Conservation (phyloP, 2,329 filamentous ascomycete species). For the Mycocentrospora acerina region DNA sequence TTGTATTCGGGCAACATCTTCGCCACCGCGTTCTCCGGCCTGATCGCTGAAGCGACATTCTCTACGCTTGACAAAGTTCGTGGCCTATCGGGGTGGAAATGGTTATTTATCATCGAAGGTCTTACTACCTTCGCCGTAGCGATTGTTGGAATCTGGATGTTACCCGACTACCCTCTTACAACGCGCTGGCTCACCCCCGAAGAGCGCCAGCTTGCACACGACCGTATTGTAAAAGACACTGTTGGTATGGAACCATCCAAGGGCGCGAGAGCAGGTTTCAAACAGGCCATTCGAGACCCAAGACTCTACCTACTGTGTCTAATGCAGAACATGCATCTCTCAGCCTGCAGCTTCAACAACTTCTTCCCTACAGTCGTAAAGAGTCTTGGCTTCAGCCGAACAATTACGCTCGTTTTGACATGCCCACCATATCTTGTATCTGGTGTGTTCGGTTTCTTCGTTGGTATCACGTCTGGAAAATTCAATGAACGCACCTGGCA, state of each 20-base stretch:
- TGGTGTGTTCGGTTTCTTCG: constrained; percentile 45
- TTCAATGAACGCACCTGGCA: constrained; percentile 50
- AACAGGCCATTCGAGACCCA: constrained; percentile 49
- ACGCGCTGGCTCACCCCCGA: constrained; percentile 45
- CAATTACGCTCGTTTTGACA: constrained; percentile 16
- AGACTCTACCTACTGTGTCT: constrained; percentile 56
- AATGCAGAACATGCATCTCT: constrained; percentile 60
- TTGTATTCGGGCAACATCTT: too few relatives aligned
- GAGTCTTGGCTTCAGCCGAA: constrained; percentile 26
- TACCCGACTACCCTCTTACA: constrained; percentile 15
- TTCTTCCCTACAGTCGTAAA: constrained; percentile 19
- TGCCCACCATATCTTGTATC: constrained; percentile 50
- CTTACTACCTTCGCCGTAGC: too few relatives aligned
- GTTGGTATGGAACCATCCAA: constrained; percentile 40
- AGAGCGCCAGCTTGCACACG: constrained; percentile 37
- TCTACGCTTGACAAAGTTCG: too few relatives aligned
- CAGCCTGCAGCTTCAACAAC: constrained; percentile 47
- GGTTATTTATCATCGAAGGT: too few relatives aligned
- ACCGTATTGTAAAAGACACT: constrained; percentile 44
- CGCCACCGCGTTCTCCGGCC: too few relatives aligned
- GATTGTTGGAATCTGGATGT: too few relatives aligned
- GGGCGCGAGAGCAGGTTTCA: constrained; percentile 49
- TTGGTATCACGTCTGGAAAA: constrained; percentile 50
- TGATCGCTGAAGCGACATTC: too few relatives aligned
- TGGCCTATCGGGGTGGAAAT: too few relatives aligned